Evolutionary conservation across 225 moss, liverwort and hornwort genomes (phyloP), one percentile per base, ranked within the genome.

Genomic region (Marchantia polymorpha): DNA sequence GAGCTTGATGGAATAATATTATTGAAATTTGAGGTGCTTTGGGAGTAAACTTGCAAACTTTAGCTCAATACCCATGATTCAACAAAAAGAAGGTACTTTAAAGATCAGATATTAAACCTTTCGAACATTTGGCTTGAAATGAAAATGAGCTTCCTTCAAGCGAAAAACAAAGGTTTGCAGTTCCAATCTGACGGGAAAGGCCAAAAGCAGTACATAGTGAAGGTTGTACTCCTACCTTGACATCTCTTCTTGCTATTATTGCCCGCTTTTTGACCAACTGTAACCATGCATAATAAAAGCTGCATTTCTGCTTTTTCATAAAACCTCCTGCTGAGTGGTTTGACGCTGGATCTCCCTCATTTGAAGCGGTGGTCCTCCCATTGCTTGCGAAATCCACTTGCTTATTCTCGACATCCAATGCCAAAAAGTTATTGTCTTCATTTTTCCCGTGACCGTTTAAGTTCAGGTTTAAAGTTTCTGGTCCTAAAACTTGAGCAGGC

Each of bases 241-340:
- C 84, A 84, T 97, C 96, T 59, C 96, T 93, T 63, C 90, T 89
- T 78, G 94, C 94, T 83, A 97, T 91, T 26, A 92, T 84, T 14
- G 87, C 59, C 31, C 96, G 94, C 82, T 97, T 97, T 82, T 92
- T 85, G 67, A 97, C 77, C 87, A 97, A 86, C 83, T 91, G 89
- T 30, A 83, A 75, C 86, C 85, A 97, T 19, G 94, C 92, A 76
- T 88, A 87, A 50, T 81, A 52, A 78, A 92, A 92, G 80, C 89
- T 88, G 81, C 89, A 88, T 58, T 72, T 81, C 64, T 76, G 83
- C 7, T 68, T 64, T 59, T 78, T 80, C 84, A 27, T 77, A 48
- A 1, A 50, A 51, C 17, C 64, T 69, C 74, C 82, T 70, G 20
- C 53, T 46, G 64, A 69, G 60, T 65, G 79, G 79, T 63, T 27